These are phyloP conservation scores for Tagetes erecta DNA, from an alignment of 129 eudicot genomes.

Conservation along the genomic window DNA sequence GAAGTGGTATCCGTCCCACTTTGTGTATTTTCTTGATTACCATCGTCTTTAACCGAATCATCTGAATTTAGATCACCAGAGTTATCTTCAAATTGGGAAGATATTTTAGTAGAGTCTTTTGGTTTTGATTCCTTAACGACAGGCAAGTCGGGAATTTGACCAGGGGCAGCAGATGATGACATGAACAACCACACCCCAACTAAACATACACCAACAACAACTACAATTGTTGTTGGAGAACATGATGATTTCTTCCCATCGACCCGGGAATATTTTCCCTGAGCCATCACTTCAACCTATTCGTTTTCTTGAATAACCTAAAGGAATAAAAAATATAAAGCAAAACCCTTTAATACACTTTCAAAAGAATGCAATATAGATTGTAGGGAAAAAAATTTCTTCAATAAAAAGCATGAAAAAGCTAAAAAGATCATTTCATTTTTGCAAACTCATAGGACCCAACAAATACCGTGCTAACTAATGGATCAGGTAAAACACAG, in stretches of 20 bases:
- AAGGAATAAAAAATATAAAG: not conserved
- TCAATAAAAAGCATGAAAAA: slow-evolving; percentile 3
- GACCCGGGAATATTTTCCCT: slow-evolving; percentile 61
- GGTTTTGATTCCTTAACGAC: slow-evolving; percentile 30
- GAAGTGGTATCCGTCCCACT: not conserved
- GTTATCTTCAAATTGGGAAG: slow-evolving; percentile 51
- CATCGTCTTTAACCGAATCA: slow-evolving; percentile 37
- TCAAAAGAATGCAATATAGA: not conserved
- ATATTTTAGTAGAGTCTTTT: slow-evolving; percentile 33
- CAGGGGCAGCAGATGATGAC: slow-evolving; percentile 58
- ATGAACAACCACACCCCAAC: slow-evolving; percentile 64
- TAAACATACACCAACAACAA: slow-evolving; percentile 49
- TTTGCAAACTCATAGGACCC: not conserved
- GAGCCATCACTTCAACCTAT: slow-evolving; percentile 42
- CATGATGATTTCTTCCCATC: slow-evolving; percentile 66
- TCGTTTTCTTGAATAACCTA: slow-evolving; percentile 31
- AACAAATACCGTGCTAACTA: not conserved
- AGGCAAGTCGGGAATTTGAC: slow-evolving; percentile 35
- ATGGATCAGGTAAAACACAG: not conserved
- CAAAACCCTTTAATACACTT: not conserved
- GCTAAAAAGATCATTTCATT: not conserved
- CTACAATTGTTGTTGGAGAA: slow-evolving; percentile 47
- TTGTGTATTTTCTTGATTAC: slow-evolving; percentile 9
- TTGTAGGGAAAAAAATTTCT: not conserved
- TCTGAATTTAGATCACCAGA: slow-evolving; percentile 51